Evolutionary conservation across 768 basidiomycete genomes (phyloP).

Genomic region (Gelatoporia subvermispora): DNA sequence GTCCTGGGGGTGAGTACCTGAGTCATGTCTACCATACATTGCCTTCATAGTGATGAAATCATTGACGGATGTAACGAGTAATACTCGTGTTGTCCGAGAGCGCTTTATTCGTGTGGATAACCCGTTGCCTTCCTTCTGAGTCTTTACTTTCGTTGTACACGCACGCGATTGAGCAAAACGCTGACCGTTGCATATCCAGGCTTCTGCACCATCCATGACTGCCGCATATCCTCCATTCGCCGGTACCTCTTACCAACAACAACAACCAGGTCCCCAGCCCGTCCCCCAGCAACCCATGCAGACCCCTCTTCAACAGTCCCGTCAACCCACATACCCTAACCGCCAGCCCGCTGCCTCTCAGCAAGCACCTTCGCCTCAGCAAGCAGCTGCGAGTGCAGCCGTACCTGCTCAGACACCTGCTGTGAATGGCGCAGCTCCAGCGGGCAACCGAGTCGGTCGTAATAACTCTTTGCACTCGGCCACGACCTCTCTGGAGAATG

Average conservation of each 20-base stretch:
- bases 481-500: conserved; percentile 68
- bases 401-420: conserved; percentile 22
- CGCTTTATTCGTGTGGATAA: conserved; percentile 46
- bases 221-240: conserved; percentile 18
- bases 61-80: conserved; percentile 42
- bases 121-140: conserved; percentile 65
- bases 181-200: conserved; percentile 27
- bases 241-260: conserved; percentile 18
- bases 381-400: conserved; percentile 7
- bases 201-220: conserved; percentile 40
- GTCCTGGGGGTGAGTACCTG: conserved; percentile 64
- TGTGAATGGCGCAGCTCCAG: conserved; percentile 26
- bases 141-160: conserved; percentile 3
- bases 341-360: conserved; percentile 6
- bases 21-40: conserved; percentile 7
- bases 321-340: conserved; percentile 11
- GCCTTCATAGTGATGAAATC: conserved; percentile 32
- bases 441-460: conserved; percentile 13
- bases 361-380: conserved; percentile 14
- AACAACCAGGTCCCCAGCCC: conserved; percentile 12
- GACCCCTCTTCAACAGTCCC: conserved; percentile 12
- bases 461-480: conserved; percentile 62
- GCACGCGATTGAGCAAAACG: conserved; percentile 1
- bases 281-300: conserved; percentile 15
- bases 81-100: conserved; percentile 36